Evolutionary conservation across 2,329 filamentous ascomycete genomes (phyloP), one percentile per base, ranked within the genome.

Genomic region (Orbilia quercus): DNA sequence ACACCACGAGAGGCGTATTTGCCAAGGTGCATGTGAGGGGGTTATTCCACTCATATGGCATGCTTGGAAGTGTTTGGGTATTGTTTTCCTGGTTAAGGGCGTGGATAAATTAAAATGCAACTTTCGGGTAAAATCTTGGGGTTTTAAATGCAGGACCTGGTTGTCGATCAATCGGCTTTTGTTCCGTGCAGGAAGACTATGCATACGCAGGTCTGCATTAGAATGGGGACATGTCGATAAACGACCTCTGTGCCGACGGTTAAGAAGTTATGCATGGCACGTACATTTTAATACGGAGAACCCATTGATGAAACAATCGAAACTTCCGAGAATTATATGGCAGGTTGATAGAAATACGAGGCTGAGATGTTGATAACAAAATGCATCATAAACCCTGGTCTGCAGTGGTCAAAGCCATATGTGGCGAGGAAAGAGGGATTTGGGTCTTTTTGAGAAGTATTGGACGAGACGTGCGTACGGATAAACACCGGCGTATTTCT

Each of bases 91-190:
- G n/a, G n/a, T n/a, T n/a, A n/a, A n/a, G n/a, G n/a, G n/a, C 36
- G 14, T 57, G 60, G 60, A 25, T 65, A 57, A 55, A 65, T 55
- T 47, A 40, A 57, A 48, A 40, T 14, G 11, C 11, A 38, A 28
- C 6, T 23, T 1, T 50, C 60, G 50, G 60, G 28, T 55, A 55
- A 65, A 57, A 36, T 55, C 6, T 12, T 14, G 12, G 28, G n/a
- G 40, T 54, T 65, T 65, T 48, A 65, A 55, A 65, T 65, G 60
- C 60, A n/a, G n/a, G n/a, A 65, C 42, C 34, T 14, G 14, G 12
- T 22, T 36, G n/a, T 9, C 2, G 18, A 62, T 40, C 18, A 20
- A 45, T 53, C 6, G 36, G 28, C 31, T 50, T 50, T 28, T 20
- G 45, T 25, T 3, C 23, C 22, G 45, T 7, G 45, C 22, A 22